These are phyloP conservation scores for Euclidium syriacum DNA, from an alignment of 345 rosid species.

Conservation along the genomic window DNA sequence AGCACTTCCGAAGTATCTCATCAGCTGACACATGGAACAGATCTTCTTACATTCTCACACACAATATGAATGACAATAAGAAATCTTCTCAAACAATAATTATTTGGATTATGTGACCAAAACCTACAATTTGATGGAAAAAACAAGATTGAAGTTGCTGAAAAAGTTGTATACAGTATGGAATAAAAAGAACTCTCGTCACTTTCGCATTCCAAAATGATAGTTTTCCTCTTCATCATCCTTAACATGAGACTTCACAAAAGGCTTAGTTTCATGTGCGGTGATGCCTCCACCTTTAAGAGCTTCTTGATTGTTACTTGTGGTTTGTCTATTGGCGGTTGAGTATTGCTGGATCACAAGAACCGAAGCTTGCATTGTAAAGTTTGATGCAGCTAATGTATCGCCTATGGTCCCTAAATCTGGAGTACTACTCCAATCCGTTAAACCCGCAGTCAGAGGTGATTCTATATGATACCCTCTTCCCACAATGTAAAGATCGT, in stretches of 20 bases:
- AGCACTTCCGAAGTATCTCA: no score
- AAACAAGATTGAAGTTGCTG: no score
- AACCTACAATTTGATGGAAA: not conserved
- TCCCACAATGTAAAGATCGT: slow-evolving; percentile 49
- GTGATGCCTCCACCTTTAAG: not conserved
- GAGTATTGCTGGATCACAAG: slow-evolving; percentile 57
- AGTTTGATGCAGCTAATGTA: slow-evolving; percentile 36
- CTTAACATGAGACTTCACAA: not conserved
- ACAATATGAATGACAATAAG: no score
- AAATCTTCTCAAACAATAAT: no score
- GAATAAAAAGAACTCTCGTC: not conserved
- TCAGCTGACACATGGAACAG: no score
- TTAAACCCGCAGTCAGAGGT: slow-evolving; percentile 33
- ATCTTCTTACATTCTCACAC: no score
- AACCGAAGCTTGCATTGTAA: slow-evolving; percentile 46
- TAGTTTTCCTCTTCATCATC: slow-evolving; percentile 11
- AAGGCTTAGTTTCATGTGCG: slow-evolving; percentile 6
- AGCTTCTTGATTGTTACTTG: slow-evolving; percentile 3
- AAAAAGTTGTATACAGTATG: not conserved
- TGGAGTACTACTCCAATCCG: slow-evolving; percentile 43
- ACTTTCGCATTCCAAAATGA: slow-evolving; percentile 10
- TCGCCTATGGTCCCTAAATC: slow-evolving; percentile 63
- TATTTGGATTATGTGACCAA: no score
- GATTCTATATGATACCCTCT: slow-evolving; percentile 37
- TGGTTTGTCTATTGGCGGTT: no score